Evolutionary conservation across 495 filamentous ascomycete species (phyloP).

Genomic region (Jackrogersella minutella): DNA sequence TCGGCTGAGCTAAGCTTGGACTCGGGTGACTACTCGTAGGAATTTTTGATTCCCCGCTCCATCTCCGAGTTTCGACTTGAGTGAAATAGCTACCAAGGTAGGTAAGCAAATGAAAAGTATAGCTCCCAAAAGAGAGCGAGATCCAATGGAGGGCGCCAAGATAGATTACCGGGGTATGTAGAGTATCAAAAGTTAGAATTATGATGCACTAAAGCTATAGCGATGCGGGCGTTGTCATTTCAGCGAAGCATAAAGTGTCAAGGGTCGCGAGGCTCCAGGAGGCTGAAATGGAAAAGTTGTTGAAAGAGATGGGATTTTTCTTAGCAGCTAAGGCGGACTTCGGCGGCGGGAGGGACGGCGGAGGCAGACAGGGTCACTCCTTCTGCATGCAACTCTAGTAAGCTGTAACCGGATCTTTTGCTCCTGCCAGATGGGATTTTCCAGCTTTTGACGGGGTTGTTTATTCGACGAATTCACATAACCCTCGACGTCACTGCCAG

Average conservation of each 20-base stretch:
- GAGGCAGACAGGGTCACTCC: constrained; percentile 9
- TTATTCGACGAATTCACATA: constrained; percentile 1
- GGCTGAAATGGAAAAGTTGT: constrained; percentile 25
- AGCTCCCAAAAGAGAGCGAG: background rate
- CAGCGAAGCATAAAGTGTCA: constrained; percentile 5
- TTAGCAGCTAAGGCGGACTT: background rate
- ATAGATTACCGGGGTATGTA: background rate
- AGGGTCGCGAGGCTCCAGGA: constrained; percentile 22
- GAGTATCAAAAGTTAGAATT: constrained; percentile 1
- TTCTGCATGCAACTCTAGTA: constrained; percentile 15
- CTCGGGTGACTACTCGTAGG: constrained; percentile 28
- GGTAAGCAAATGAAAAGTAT: background rate
- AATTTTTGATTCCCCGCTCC: constrained; percentile 37
- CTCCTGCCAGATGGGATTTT: background rate
- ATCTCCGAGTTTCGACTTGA: constrained; percentile 31
- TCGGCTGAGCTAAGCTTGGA: constrained; percentile 20
- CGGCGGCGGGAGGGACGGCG: constrained; percentile 29
- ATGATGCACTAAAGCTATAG: constrained; percentile 8
- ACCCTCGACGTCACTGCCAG: constrained; percentile 31
- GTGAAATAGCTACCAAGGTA: constrained; percentile 25
- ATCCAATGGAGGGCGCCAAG: background rate
- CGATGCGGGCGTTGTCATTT: constrained; percentile 1
- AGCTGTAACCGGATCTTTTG: constrained; percentile 20
- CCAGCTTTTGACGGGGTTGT: constrained; percentile 8
- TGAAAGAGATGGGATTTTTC: constrained; percentile 6